Conservation (phyloP, 2,329 filamentous ascomycete genomes). For the Geosmithia putterillii region DNA sequence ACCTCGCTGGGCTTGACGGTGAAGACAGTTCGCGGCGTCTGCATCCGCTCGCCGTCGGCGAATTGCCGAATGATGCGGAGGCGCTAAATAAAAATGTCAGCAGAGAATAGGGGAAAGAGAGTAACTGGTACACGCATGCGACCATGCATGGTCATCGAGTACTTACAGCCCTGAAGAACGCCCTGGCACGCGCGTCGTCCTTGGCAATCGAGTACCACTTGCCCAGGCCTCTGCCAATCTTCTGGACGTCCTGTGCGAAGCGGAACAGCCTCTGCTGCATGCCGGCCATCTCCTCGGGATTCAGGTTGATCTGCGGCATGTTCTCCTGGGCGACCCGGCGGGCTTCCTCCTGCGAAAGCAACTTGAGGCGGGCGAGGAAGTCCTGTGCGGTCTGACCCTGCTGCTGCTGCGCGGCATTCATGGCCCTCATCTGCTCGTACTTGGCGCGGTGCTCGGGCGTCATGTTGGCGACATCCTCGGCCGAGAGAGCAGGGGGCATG, state of each 20-base stretch:
- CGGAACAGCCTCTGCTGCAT: slow-evolving; percentile 28
- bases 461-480: slow-evolving; percentile 21
- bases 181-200: slow-evolving; percentile 35
- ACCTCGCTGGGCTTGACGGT: slow-evolving; percentile 39
- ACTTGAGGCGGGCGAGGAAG: slow-evolving; percentile 18
- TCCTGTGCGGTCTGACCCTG: slow-evolving; percentile 5
- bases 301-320: slow-evolving; percentile 34
- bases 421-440: slow-evolving; percentile 25
- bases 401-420: slow-evolving; percentile 5
- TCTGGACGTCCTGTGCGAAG: slow-evolving; percentile 27
- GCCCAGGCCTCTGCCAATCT: slow-evolving; percentile 28
- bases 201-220: slow-evolving; percentile 35
- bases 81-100: slow-evolving; percentile 23
- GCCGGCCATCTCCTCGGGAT: slow-evolving; percentile 27
- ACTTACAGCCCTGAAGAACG: slow-evolving; percentile 42
- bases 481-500: slow-evolving; percentile 10
- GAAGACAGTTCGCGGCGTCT: slow-evolving; percentile 31
- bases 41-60: slow-evolving; percentile 32
- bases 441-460: slow-evolving; percentile 30
- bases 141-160: too few species aligned
- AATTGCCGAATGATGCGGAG: slow-evolving; percentile 42
- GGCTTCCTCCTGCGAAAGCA: slow-evolving; percentile 26
- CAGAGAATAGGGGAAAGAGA: not conserved
- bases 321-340: slow-evolving; percentile 22
- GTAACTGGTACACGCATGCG: slow-evolving; percentile 17